Base-by-base conservation (phyloP, 2,329 filamentous ascomycete genomes). In the Didymella segeticola region DNA sequence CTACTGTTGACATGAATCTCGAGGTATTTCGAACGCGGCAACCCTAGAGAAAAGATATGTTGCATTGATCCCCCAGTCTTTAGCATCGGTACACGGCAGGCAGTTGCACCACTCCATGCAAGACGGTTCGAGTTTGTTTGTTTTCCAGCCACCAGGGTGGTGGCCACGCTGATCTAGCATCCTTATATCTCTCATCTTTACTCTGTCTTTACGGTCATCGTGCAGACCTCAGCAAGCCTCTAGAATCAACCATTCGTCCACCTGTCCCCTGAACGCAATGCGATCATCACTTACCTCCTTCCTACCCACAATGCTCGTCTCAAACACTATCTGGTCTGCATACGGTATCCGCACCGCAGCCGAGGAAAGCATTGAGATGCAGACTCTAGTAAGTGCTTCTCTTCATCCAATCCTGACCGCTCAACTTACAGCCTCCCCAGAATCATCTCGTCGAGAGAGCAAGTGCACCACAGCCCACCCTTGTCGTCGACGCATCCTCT, bases 61-160 rank as follows among this genome's bases (percentile, higher is more conserved):
- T 14, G 43, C 43, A 12, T 22, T 17, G 33, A 23, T 12, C 33
- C 34, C 33, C 34, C 19, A 26, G 20, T 20, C 17, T 22, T 33
- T 51, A 43, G 47, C 25, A n/a, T 25, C 26, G 47, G 10, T 51
- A 34, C 47, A 51, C 47, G 33, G 20, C 47, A 51, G 47, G 26
- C 27, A 15, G 25, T 36, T 45, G 41, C 33, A 51, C 47, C 26
- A 51, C 47, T 6, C 26, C 8, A 37, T 51, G 41, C 26, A 31
- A 33, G 34, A 37, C 33, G 38, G 22, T 22, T 29, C 14, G 33
- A 33, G 33, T 14, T 45, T 51, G 30, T 45, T 51, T 51, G 47
- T 51, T 45, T 45, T 31, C 47, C 47, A 45, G 41, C 33, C 39
- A 39, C 33, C 31, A 43, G 11, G 10, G 3, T n/a, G 10, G 19